Evolutionary conservation across 2,329 filamentous ascomycete genomes (phyloP).

Genomic region (Nemania bipapillata): DNA sequence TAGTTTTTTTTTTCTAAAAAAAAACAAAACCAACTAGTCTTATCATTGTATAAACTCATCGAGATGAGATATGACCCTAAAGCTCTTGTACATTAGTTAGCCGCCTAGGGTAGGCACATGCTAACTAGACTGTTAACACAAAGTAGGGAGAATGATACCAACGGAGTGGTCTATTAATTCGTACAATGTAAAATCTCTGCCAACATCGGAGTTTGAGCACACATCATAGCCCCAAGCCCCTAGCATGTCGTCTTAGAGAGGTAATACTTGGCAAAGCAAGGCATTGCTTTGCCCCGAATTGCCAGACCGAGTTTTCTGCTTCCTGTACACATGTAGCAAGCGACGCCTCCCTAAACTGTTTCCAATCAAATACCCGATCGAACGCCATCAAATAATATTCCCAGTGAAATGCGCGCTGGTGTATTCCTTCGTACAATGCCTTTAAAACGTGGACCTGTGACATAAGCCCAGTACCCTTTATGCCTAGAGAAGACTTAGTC

Average conservation of each 20-base stretch:
- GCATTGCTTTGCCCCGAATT: constrained; percentile 41
- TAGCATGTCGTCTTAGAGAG: constrained; percentile 13
- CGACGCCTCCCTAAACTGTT: constrained; percentile 42
- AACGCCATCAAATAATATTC: constrained; percentile 37
- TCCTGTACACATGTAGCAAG: constrained; percentile 48
- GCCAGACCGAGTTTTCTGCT: constrained; percentile 39
- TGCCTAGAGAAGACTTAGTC: constrained; percentile 2
- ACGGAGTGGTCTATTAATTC: constrained; percentile 37
- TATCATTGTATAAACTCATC: constrained; percentile 10
- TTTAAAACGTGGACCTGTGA: constrained; percentile 26
- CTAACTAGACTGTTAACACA: constrained; percentile 20
- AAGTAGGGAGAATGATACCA: constrained; percentile 23
- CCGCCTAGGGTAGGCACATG: not conserved
- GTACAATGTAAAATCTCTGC: constrained; percentile 30
- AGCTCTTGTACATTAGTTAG: constrained; percentile 17
- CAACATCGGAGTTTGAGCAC: constrained; percentile 20
- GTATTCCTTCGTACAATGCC: constrained; percentile 35
- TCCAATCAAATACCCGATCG: constrained; percentile 27
- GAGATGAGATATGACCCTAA: not conserved
- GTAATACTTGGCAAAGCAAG: constrained; percentile 33
- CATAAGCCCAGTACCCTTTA: not conserved
- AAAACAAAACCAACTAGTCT: not conserved
- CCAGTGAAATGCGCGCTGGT: constrained; percentile 17
- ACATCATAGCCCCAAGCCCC: constrained; percentile 17
- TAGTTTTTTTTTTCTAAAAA: too few species aligned